A percentile compares a stretch with the other conserved stretches of the same genome.
Conservation (phyloP, 1,284 basidiomycete genomes). For the Sporisorium exsertum region DNA sequence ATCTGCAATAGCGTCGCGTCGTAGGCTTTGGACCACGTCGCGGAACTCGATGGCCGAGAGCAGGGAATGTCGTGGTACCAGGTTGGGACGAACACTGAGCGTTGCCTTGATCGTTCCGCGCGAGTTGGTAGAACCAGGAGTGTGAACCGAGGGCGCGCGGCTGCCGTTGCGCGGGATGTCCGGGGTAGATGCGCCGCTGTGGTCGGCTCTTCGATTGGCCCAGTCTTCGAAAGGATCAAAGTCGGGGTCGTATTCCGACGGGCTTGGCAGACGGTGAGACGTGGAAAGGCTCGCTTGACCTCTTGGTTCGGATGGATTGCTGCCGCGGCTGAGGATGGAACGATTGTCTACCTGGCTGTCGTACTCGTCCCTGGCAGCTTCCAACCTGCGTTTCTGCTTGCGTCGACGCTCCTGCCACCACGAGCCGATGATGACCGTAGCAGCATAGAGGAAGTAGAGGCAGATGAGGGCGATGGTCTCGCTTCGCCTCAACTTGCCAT, state of each 20-base stretch:
- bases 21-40: conserved; percentile 84
- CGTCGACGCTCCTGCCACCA: conserved; percentile 75
- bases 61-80: conserved; percentile 74
- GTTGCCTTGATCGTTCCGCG: conserved; percentile 11
- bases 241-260: conserved; percentile 58
- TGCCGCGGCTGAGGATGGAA: conserved; percentile 32
- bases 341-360: conserved; percentile 33
- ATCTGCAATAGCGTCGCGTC: conserved; percentile 70
- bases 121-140: conserved; percentile 31
- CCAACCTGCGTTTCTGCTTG: conserved; percentile 39
- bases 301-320: conserved; percentile 13
- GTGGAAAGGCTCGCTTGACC: conserved; percentile 6
- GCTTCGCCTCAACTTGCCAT: conserved; percentile 79
- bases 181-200: conserved; percentile 27
- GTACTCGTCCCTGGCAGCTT: conserved; percentile 53
- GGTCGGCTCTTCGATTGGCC: conserved; percentile 25
- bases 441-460: conserved; percentile 84
- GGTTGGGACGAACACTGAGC: conserved; percentile 35
- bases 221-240: conserved; percentile 59
- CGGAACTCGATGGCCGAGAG: conserved; percentile 93
- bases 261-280: conserved; percentile 42
- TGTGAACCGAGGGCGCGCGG: conserved; percentile 31
- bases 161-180: conserved; percentile 14
- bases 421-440: conserved; percentile 79
- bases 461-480: conserved; percentile 81